Conservation (phyloP, 2,329 filamentous ascomycete genomes). For the Myriosclerotinia scirpicola region DNA sequence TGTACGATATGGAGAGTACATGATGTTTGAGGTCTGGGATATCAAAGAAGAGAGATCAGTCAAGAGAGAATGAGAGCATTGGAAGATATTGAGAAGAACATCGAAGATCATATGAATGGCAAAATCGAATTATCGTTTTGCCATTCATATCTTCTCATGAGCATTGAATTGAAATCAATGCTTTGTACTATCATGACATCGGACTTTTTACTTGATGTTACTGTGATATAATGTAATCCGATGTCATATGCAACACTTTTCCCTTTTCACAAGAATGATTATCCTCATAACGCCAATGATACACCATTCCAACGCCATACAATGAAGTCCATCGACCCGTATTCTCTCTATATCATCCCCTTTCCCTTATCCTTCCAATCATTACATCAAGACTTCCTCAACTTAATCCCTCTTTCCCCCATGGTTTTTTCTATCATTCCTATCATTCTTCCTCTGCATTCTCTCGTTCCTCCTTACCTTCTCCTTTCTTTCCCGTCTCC, state of each 20-base stretch:
- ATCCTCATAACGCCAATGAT: slow-evolving; percentile 20
- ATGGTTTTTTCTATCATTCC: slow-evolving; percentile 43
- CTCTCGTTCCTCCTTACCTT: slow-evolving; percentile 69
- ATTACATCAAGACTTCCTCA: neutral
- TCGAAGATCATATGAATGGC: slow-evolving; percentile 5
- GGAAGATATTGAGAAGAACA: slow-evolving; percentile 5
- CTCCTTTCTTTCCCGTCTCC: slow-evolving; percentile 65
- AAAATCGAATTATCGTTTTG: slow-evolving; percentile 6
- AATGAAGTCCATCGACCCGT: slow-evolving; percentile 11
- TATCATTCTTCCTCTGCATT: slow-evolving; percentile 66
- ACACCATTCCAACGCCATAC: slow-evolving; percentile 27
- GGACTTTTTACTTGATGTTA: neutral
- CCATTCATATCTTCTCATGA: slow-evolving; percentile 5
- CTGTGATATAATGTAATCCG: slow-evolving; percentile 1
- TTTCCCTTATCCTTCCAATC: slow-evolving; percentile 3
- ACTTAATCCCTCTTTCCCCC: slow-evolving; percentile 26
- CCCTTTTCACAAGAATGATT: slow-evolving; percentile 9
- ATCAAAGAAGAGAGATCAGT: slow-evolving; percentile 6
- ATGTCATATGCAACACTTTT: slow-evolving; percentile 18
- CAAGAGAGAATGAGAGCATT: neutral
- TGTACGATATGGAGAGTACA: slow-evolving; percentile 19
- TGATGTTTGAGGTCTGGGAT: neutral
- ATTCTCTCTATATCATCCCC: slow-evolving; percentile 14
- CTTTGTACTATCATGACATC: slow-evolving; percentile 12
- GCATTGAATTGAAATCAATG: slow-evolving; percentile 8